Conservation (phyloP, 169 alveolate species). For the Plasmodium coatneyi region DNA sequence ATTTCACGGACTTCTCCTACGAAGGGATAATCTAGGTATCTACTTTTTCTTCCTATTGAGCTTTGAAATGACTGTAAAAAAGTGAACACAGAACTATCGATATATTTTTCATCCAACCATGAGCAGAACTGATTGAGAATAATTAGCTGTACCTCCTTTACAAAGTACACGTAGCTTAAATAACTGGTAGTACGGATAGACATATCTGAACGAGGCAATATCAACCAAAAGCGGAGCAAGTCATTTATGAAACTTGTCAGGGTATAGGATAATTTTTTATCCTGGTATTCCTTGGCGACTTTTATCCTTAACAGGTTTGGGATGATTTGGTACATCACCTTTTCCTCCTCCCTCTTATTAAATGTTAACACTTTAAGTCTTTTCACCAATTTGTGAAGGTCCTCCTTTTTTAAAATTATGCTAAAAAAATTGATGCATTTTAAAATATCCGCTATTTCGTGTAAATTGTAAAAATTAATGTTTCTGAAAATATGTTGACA, state of each 20-base stretch:
- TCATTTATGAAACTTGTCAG: slow-evolving; percentile 31
- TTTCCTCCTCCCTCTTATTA: slow-evolving; percentile 15
- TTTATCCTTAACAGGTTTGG: slow-evolving; percentile 49
- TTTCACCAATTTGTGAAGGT: slow-evolving; percentile 40
- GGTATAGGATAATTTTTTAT: neutral
- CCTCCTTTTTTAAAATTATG: slow-evolving; percentile 55
- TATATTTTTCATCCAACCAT: slow-evolving; percentile 40
- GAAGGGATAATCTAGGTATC: slow-evolving; percentile 42
- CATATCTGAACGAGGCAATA: slow-evolving; percentile 3
- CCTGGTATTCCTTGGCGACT: slow-evolving; percentile 15
- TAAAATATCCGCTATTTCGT: slow-evolving; percentile 37
- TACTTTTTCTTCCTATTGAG: neutral
- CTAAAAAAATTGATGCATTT: slow-evolving; percentile 55
- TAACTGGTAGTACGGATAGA: neutral
- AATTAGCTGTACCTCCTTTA: slow-evolving; percentile 48
- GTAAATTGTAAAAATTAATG: slow-evolving; percentile 6
- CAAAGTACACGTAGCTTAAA: slow-evolving; percentile 7
- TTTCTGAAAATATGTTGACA: slow-evolving; percentile 14
- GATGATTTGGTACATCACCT: neutral
- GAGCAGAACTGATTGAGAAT: slow-evolving; percentile 32
- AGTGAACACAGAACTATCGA: slow-evolving; percentile 4
- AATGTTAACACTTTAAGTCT: slow-evolving; percentile 63
- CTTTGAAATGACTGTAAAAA: slow-evolving; percentile 45
- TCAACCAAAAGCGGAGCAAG: slow-evolving; percentile 7
- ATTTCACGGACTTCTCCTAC: slow-evolving; percentile 31